phyloP scores from a whole-genome alignment of 257 asterid genomes.

The Solanum tarapatanum region DNA sequence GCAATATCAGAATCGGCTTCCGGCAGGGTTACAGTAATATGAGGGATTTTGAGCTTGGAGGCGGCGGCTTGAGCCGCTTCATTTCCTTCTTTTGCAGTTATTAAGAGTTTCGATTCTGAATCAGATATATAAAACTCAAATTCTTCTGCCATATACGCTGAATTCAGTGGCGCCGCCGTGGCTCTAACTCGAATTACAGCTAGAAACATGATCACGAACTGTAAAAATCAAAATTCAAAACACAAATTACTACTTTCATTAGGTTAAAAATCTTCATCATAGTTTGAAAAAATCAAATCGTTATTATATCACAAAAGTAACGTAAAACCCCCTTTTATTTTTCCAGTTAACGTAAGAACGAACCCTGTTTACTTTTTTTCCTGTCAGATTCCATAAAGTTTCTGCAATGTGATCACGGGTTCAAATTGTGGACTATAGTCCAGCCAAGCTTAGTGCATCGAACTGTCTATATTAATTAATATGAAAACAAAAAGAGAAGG shows the following conservation, averaged over 20 bases:
- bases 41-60: conserved; percentile 62
- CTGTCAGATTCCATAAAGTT: background rate
- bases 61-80: conserved; percentile 89
- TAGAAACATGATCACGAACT: conserved; percentile 74
- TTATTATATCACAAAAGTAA: background rate
- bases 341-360: background rate
- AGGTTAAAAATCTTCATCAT: background rate
- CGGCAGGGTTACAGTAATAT: conserved; percentile 42
- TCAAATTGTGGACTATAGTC: background rate
- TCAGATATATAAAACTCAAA: conserved; percentile 86
- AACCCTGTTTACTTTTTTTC: background rate
- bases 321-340: background rate
- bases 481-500: background rate
- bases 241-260: background rate
- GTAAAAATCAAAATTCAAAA: conserved; percentile 17
- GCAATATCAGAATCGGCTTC: conserved; percentile 32
- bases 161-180: conserved; percentile 87
- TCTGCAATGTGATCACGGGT: background rate
- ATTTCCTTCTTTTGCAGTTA: conserved; percentile 75
- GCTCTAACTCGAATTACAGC: conserved; percentile 82
- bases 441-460: background rate
- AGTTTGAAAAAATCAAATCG: background rate
- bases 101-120: conserved; percentile 64
- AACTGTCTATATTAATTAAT: too few species aligned
- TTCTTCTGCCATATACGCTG: conserved; percentile 97